Base-by-base conservation (phyloP, 2,329 filamentous ascomycete genomes). In the Leptodontidium sp. region DNA sequence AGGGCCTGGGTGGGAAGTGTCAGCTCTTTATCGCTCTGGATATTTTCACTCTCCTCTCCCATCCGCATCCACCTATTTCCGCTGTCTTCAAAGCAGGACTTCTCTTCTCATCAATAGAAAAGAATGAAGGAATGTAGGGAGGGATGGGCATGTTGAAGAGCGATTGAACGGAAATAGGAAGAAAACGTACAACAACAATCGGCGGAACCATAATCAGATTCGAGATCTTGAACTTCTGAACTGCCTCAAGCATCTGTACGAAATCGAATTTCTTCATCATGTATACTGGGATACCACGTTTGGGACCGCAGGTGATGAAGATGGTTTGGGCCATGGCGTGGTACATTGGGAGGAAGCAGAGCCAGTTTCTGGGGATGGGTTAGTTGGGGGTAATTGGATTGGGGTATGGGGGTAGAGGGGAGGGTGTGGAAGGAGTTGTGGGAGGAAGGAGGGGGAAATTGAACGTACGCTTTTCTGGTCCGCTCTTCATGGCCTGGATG, bases 211-310 rank as follows among this genome's bases (percentile, higher is more conserved):
- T 82, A 12, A 83, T 81, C 49, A 94, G 80, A 68, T 84, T 82
- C 6, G 90, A 92, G 75, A 97, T 90, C 50, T 86, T 86, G 80
- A 87, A 93, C 64, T 83, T 86, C 77, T 93, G 83, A 24, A 93
- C 85, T 75, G 90, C 84, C 67, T 87, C 83, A 49, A 97, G 84
- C 84, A 94, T 88, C 77, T 89, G 85, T 66, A 88, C 75, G 70
- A 96, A 93, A 77, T 95, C 90, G 78, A 94, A 97, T 66, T 87
- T 86, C 3, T 87, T 82, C 92, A 97, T 94, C 68, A 96, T 83
- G 79, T 95, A 97, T 15, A 93, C 87, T 0, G 90, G 90, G 1
- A 89, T 81, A n/a, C 84, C 82, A 53, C 86, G 78, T 58, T 85
- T 84, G 1, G 87, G 82, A 11, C 84, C 83, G 65, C 84, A 87